These are phyloP conservation scores for Echium plantagineum DNA, from an alignment of 257 asterid species.

Conservation along the genomic window DNA sequence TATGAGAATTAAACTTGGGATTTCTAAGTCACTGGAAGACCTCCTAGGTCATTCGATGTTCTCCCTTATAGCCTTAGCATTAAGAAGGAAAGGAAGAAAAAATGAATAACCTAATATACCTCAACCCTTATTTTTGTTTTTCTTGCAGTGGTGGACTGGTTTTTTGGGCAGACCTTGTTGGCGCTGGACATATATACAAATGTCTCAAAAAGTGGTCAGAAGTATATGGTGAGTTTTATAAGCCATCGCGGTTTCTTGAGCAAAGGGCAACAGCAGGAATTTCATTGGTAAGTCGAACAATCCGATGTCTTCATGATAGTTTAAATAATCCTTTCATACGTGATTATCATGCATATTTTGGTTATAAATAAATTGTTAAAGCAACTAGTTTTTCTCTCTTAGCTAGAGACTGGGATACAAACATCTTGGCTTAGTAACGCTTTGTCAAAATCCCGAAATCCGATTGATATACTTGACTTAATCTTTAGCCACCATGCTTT, in stretches of 20 bases:
- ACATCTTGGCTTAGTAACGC: background rate
- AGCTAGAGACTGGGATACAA: no score
- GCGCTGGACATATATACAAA: slow-evolving; percentile 59
- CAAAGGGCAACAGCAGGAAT: slow-evolving; percentile 85
- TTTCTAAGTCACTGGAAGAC: no score
- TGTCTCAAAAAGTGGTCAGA: slow-evolving; percentile 75
- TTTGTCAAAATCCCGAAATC: no score
- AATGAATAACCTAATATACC: no score
- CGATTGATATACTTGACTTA: background rate
- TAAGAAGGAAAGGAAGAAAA: no score
- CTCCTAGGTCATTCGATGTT: no score
- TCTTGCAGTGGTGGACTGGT: slow-evolving; percentile 80
- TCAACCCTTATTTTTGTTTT: slow-evolving; percentile 7
- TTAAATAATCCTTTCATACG: background rate
- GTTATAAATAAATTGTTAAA: background rate
- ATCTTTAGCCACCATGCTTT: background rate
- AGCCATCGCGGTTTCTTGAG: slow-evolving; percentile 73
- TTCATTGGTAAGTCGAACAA: slow-evolving; percentile 57
- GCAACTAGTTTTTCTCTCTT: background rate
- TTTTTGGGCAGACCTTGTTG: slow-evolving; percentile 93
- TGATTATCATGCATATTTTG: background rate
- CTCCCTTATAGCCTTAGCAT: no score
- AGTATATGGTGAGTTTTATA: slow-evolving; percentile 60
- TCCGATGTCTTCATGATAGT: slow-evolving; percentile 7
- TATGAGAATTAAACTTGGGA: no score